Base-by-base conservation (phyloP, 2,329 filamentous ascomycete genomes). In the Aspergillus candidus region DNA sequence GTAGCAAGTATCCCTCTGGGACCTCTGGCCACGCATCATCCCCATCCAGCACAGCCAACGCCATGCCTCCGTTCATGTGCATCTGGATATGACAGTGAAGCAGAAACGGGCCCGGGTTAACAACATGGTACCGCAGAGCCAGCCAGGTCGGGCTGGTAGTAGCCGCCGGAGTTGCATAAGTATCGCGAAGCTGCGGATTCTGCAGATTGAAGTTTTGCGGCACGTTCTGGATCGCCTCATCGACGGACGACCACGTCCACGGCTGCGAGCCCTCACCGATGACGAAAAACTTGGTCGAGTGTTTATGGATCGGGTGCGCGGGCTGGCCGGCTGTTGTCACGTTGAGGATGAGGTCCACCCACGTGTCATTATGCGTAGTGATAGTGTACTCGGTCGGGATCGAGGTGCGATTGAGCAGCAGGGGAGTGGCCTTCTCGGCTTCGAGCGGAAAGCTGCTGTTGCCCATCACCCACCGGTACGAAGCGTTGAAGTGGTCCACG, bases 281-380 rank as follows among this genome's bases (percentile, higher is more conserved):
- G 15, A 74, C 62, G 50, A 73, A 83, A 62, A 76, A 79, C 57
- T 80, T 80, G 56, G 75, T 79, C 34, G 76, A 75, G 61, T 84
- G 81, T 65, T 83, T 83, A 69, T 84, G 81, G 42, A 84, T 77
- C 0, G 79, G 77, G 48, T 84, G 81, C 1, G 73, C 63, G 1
- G 74, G 77, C 54, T 79, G 76, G 1, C 72, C 63, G 3, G 63
- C 60, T 0, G 49, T 44, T 14, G 63, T 68, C 15, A 55, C 32
- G 33, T 55, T 48, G 46, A 53, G 44, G n/a, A 55, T 41, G 11
- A 80, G 56, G 52, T 82, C 79, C 5, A 81, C 65, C 78, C 77
- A 81, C 3, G 72, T 70, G 49, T 65, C 57, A 46, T 74, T 69
- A 14, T 54, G 51, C 3, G 75, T 79, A 18, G 43, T 41, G 7